phyloP scores from a whole-genome alignment of 1,284 basidiomycete genomes.

The Leccinum subspadiceum region DNA sequence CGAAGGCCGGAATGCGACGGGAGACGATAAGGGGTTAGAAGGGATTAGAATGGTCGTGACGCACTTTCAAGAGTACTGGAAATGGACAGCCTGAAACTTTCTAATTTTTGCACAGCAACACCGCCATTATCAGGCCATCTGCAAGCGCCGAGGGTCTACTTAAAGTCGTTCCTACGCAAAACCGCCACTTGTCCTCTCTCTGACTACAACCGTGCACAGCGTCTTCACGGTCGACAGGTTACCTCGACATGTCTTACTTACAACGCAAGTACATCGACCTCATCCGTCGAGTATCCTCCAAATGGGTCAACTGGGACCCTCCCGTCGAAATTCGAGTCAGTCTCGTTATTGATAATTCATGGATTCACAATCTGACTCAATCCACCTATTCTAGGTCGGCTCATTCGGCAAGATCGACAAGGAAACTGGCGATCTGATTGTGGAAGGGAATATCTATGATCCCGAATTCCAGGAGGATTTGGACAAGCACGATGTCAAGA shows the following conservation, averaged over 20 bases:
- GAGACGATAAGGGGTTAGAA: too few species aligned
- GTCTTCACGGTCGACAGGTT: not conserved
- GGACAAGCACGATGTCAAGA: constrained; percentile 7
- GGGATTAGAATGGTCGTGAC: too few species aligned
- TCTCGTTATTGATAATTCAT: not conserved
- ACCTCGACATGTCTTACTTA: constrained; percentile 7
- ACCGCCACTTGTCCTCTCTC: not conserved
- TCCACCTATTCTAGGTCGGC: constrained; percentile 23
- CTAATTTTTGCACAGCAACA: not conserved
- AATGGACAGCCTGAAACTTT: too few species aligned
- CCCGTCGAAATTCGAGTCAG: constrained; percentile 19
- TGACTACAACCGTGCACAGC: not conserved
- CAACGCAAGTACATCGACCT: constrained; percentile 32
- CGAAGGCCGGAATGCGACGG: too few species aligned
- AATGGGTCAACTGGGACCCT: constrained; percentile 32
- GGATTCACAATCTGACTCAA: not conserved
- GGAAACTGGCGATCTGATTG: constrained; percentile 19
- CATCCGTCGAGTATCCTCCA: constrained; percentile 21
- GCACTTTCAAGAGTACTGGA: too few species aligned
- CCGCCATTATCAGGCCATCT: not conserved
- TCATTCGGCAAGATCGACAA: constrained; percentile 25
- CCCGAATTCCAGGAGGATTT: constrained; percentile 22
- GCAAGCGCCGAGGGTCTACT: constrained; percentile 5
- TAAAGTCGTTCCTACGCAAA: not conserved
- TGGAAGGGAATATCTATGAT: constrained; percentile 32